Evolutionary conservation across 108 stramenopile genomes (phyloP).

Genomic region (Skeletonema costatum): DNA sequence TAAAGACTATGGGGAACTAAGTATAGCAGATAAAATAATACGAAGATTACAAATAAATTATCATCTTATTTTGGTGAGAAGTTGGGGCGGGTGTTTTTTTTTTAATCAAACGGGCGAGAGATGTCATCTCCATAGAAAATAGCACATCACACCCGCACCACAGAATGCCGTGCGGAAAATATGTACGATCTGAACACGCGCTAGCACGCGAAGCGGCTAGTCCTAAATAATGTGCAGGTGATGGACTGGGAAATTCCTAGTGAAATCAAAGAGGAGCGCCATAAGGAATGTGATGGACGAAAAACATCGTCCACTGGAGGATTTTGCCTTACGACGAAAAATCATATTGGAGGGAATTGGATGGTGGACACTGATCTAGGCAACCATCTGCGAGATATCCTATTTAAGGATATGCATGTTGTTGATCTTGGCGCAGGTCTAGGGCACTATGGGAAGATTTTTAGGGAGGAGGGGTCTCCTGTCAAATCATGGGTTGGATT

Average conservation of each 20-base stretch:
- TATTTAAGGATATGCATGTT: background rate
- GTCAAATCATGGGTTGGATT: slow-evolving; percentile 10
- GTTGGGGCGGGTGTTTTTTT: no score
- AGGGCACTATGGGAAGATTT: slow-evolving; percentile 4
- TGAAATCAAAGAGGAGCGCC: slow-evolving; percentile 8
- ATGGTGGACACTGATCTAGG: background rate
- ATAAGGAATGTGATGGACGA: slow-evolving; percentile 9
- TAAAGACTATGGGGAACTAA: no score
- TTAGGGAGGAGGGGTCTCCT: slow-evolving; percentile 4
- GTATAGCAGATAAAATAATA: no score
- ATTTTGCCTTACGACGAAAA: background rate
- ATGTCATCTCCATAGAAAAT: no score
- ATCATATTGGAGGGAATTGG: slow-evolving; percentile 5
- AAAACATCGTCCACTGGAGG: slow-evolving; percentile 7
- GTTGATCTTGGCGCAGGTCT: slow-evolving; percentile 14
- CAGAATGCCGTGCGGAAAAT: no score
- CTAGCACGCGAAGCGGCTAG: no score
- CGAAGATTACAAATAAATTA: no score
- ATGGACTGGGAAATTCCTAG: slow-evolving; percentile 11
- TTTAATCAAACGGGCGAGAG: no score
- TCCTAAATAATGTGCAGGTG: background rate
- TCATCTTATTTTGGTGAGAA: no score
- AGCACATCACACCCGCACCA: no score
- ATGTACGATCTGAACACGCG: no score
- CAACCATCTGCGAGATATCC: slow-evolving; percentile 1